phyloP scores from a whole-genome alignment of 2,329 filamentous ascomycete species.

The Claviceps cyperi region DNA sequence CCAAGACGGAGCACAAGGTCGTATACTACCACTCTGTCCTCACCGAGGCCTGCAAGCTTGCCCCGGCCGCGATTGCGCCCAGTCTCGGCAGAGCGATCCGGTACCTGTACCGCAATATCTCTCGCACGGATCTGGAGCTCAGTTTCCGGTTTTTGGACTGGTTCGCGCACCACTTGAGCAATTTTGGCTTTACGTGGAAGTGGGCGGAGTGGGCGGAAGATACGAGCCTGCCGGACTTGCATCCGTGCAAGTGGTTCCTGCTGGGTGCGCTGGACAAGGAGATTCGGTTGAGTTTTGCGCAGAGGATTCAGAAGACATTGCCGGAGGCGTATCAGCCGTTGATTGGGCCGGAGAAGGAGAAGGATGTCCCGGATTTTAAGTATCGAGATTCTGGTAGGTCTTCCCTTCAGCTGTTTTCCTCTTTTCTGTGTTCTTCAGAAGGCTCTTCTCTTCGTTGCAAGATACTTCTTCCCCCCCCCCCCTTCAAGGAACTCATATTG shows the following conservation, averaged over 20 bases:
- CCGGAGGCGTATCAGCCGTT: constrained; percentile 69
- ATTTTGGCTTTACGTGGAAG: constrained; percentile 99
- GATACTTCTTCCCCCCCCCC: not conserved
- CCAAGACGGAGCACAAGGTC: constrained; percentile 76
- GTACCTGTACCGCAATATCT: constrained; percentile 71
- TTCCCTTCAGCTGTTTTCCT: not conserved
- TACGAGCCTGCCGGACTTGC: constrained; percentile 57
- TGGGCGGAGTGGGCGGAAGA: constrained; percentile 96
- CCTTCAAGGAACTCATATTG: not conserved
- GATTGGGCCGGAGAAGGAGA: constrained; percentile 77
- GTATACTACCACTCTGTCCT: constrained; percentile 95
- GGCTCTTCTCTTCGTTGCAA: not conserved
- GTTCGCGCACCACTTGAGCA: constrained; percentile 96
- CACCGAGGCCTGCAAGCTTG: constrained; percentile 90
- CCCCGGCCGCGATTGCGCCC: constrained; percentile 88
- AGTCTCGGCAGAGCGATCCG: constrained; percentile 87
- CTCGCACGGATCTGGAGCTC: constrained; percentile 76
- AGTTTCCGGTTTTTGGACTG: constrained; percentile 84
- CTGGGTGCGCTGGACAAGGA: constrained; percentile 86
- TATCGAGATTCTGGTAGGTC: constrained; percentile 59
- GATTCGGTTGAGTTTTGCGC: constrained; percentile 88
- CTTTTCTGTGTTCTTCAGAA: not conserved
- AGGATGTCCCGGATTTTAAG: constrained; percentile 93
- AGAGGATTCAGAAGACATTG: constrained; percentile 86
- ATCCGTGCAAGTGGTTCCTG: constrained; percentile 90